phyloP scores from a whole-genome alignment of 225 moss, liverwort and hornwort species.

The Pseudisothecium myosuroides region DNA sequence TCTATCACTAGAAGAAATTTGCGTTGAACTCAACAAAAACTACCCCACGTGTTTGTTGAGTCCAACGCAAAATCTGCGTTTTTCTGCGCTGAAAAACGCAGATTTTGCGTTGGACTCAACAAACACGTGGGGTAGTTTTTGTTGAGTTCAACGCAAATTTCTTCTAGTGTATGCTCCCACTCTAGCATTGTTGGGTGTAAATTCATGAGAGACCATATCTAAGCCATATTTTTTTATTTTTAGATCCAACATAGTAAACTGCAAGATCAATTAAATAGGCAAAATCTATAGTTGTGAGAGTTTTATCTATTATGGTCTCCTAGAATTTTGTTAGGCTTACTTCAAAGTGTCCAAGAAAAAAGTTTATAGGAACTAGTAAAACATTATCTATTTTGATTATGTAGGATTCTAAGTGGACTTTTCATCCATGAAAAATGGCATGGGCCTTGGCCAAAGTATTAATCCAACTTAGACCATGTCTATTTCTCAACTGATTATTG shows the following conservation, averaged over 20 bases:
- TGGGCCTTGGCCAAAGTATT: background rate
- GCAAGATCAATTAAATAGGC: background rate
- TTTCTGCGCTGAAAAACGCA: no score
- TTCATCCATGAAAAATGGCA: background rate
- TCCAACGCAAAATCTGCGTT: no score
- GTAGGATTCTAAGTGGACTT: background rate
- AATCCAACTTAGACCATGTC: background rate
- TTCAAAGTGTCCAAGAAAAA: background rate
- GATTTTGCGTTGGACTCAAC: no score
- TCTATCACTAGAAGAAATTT: no score
- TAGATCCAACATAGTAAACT: fast-evolving
- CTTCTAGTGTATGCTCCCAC: no score
- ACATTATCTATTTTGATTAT: background rate
- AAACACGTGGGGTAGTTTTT: no score
- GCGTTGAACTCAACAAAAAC: no score
- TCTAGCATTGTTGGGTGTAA: background rate
- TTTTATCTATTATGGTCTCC: background rate
- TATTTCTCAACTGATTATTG: background rate
- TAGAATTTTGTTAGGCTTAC: background rate
- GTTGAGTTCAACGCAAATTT: no score
- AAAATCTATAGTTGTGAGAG: background rate
- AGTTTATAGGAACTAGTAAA: fast-evolving
- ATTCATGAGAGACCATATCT: background rate
- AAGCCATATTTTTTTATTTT: background rate
- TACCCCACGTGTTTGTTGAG: no score